Percentiles rank a stretch among this genome's conserved stretches.
Evolutionary conservation across 1,139 yeast genomes (phyloP).

Genomic region (Pneumocystis carinii): DNA sequence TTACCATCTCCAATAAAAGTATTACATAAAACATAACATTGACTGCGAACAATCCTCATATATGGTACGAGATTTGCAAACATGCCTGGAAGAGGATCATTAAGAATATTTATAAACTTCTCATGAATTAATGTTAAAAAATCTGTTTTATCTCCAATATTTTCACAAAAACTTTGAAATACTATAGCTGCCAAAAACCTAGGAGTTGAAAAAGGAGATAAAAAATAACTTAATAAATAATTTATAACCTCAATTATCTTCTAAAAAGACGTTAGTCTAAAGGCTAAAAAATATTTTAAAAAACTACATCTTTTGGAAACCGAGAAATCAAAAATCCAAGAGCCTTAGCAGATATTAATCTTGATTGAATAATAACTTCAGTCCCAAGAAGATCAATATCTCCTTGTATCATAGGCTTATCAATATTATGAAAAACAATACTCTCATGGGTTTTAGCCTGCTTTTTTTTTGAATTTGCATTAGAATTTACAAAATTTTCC

Average conservation of each 20-base stretch:
- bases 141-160: slow-evolving; percentile 18
- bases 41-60: slow-evolving; percentile 69
- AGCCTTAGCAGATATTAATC: slow-evolving; percentile 62
- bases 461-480: slow-evolving; percentile 13
- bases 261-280: neutral
- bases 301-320: slow-evolving; percentile 17
- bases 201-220: slow-evolving; percentile 65
- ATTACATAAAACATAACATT: slow-evolving; percentile 68
- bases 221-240: slow-evolving; percentile 30
- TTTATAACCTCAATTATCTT: slow-evolving; percentile 26
- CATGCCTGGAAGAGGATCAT: slow-evolving; percentile 34
- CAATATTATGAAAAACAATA: slow-evolving; percentile 41
- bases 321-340: slow-evolving; percentile 46
- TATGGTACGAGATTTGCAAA: slow-evolving; percentile 82
- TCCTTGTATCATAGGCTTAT: slow-evolving; percentile 82
- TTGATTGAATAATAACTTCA: slow-evolving; percentile 59
- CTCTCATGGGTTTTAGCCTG: slow-evolving; percentile 17
- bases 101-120: slow-evolving; percentile 31
- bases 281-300: slow-evolving; percentile 21
- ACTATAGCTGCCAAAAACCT: slow-evolving; percentile 55
- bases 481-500: slow-evolving; percentile 10
- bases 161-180: slow-evolving; percentile 54
- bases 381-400: slow-evolving; percentile 76
- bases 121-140: slow-evolving; percentile 24
- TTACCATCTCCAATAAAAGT: slow-evolving; percentile 66